These are phyloP conservation scores for Apiospora hydei DNA, from an alignment of 2,329 filamentous ascomycete species.

Conservation along the genomic window DNA sequence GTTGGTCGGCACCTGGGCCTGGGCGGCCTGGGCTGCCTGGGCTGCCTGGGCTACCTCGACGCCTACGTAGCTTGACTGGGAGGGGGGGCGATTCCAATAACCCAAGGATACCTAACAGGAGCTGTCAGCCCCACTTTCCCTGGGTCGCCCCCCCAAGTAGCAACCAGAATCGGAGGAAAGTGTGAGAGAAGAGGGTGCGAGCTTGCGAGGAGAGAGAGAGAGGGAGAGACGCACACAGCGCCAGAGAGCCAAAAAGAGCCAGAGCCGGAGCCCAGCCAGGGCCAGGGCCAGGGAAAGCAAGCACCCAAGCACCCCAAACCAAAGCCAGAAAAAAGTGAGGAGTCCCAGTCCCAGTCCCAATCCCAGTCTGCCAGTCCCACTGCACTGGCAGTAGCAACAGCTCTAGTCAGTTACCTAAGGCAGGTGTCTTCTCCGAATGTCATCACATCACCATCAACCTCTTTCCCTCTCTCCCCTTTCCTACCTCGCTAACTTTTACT, in stretches of 20 bases:
- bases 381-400: slow-evolving; percentile 14
- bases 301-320: slow-evolving; percentile 5
- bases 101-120: slow-evolving; percentile 18
- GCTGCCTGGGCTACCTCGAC: neutral
- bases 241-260: neutral
- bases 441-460: slow-evolving; percentile 21
- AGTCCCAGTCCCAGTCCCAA: neutral
- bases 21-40: slow-evolving; percentile 1
- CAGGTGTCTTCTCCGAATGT: slow-evolving; percentile 20
- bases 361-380: neutral
- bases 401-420: slow-evolving; percentile 16
- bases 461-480: slow-evolving; percentile 21
- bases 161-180: neutral
- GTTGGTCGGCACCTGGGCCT: slow-evolving; percentile 18
- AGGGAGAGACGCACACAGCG: neutral
- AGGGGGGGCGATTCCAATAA: slow-evolving; percentile 3
- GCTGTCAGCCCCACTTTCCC: slow-evolving; percentile 12
- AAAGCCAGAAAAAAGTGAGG: slow-evolving; percentile 14
- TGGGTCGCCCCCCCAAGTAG: slow-evolving; percentile 11
- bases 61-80: slow-evolving; percentile 1
- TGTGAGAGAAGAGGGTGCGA: neutral
- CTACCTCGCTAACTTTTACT: slow-evolving; percentile 23
- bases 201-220: neutral
- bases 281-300: slow-evolving; percentile 3
- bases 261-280: too few species aligned